A percentile compares a stretch with the other conserved stretches of the same genome.
Evolutionary conservation across 2,329 filamentous ascomycete genomes (phyloP).

Genomic region (Teratosphaeria zuluensis): DNA sequence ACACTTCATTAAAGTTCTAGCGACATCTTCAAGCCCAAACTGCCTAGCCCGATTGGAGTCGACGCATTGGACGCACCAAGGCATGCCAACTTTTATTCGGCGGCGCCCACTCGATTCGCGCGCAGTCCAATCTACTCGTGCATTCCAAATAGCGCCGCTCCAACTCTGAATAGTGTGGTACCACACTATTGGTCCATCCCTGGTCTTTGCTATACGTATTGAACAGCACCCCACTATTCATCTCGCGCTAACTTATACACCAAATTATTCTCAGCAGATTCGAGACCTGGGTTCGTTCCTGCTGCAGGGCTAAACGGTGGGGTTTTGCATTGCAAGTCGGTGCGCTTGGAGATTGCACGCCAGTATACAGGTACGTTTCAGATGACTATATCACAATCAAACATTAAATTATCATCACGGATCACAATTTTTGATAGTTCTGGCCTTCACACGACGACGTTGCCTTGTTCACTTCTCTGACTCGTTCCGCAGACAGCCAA

Average conservation of each 20-base stretch:
- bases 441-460: background rate
- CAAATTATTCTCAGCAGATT: background rate
- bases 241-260: slow-evolving; percentile 1
- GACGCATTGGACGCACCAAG: background rate
- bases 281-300: background rate
- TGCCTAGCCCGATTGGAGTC: background rate
- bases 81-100: background rate
- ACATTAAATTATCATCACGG: background rate
- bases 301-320: background rate
- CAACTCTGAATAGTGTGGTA: background rate
- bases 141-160: background rate
- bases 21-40: background rate
- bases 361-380: slow-evolving; percentile 3
- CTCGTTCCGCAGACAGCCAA: background rate
- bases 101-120: background rate
- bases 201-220: background rate
- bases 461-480: background rate
- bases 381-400: slow-evolving; percentile 2
- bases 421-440: background rate
- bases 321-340: background rate
- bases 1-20: background rate
- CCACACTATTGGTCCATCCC: background rate
- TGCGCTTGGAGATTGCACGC: background rate
- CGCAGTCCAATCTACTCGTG: background rate
- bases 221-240: background rate